phyloP scores from a whole-genome alignment of 139 green algal genomes.

The Astrephomene gubernaculifera region DNA sequence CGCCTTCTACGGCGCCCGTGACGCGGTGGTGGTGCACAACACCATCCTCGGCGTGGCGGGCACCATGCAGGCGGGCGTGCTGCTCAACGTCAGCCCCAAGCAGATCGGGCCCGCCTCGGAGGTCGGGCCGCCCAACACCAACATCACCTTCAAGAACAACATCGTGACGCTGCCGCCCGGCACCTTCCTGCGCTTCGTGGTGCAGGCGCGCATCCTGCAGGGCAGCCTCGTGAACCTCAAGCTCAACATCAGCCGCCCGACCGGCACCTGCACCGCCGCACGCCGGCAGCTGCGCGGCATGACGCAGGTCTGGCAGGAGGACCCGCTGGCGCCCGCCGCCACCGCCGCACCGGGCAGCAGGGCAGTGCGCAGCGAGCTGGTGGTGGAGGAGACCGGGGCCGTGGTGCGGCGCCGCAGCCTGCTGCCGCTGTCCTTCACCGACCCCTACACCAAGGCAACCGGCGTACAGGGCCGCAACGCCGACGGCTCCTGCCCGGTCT shows the following conservation, averaged over 20 bases:
- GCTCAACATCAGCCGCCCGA: neutral
- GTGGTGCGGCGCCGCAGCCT: slow-evolving; percentile 2
- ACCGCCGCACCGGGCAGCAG: neutral
- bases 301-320: too few relatives aligned
- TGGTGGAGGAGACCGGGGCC: too few relatives aligned
- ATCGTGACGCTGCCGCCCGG: slow-evolving; percentile 5
- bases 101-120: neutral
- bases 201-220: slow-evolving; percentile 42
- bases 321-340: neutral
- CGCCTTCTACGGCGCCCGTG: slow-evolving; percentile 32
- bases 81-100: slow-evolving; percentile 43
- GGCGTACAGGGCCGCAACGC: slow-evolving; percentile 38
- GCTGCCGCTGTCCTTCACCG: neutral
- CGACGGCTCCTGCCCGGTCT: slow-evolving; percentile 46
- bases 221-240: neutral
- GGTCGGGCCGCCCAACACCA: slow-evolving; percentile 29
- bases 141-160: slow-evolving; percentile 50
- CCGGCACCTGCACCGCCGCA: slow-evolving; percentile 2
- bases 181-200: neutral
- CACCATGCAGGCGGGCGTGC: slow-evolving; percentile 31
- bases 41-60: slow-evolving; percentile 27
- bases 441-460: neutral
- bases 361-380: neutral
- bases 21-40: slow-evolving; percentile 38
- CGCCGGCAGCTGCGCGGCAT: too few relatives aligned